Evolutionary conservation across 2,329 filamentous ascomycete species (phyloP).

Genomic region (Gnomoniopsis sp.): DNA sequence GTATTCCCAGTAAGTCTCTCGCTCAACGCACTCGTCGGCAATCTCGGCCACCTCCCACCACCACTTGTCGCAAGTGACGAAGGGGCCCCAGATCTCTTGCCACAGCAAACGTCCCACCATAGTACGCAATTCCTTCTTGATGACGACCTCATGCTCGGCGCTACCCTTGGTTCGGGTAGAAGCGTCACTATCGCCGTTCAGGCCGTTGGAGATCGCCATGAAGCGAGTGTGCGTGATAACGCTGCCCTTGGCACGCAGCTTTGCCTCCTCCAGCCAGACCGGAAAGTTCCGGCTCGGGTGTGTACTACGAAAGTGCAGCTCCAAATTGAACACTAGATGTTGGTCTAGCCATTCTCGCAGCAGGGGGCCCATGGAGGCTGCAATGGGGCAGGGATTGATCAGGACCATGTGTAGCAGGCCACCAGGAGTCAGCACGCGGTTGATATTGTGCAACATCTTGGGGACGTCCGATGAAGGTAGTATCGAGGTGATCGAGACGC

Average conservation of each 20-base stretch:
- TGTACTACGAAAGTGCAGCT: slow-evolving; percentile 55
- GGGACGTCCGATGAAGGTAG: slow-evolving; percentile 56
- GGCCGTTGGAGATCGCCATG: slow-evolving; percentile 35
- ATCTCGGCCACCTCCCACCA: slow-evolving; percentile 61
- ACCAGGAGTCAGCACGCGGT: slow-evolving; percentile 50
- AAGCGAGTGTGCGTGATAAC: slow-evolving; percentile 47
- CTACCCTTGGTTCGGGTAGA: slow-evolving; percentile 11
- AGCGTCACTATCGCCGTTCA: slow-evolving; percentile 14
- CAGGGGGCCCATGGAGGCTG: slow-evolving; percentile 52
- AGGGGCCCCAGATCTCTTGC: slow-evolving; percentile 57
- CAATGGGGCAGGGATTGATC: slow-evolving; percentile 59
- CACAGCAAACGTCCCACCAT: slow-evolving; percentile 55
- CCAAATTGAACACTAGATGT: slow-evolving; percentile 56
- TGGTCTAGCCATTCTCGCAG: slow-evolving; percentile 61
- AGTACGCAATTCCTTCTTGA: slow-evolving; percentile 38
- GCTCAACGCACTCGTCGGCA: slow-evolving; percentile 50
- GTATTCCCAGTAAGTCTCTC: slow-evolving; percentile 58
- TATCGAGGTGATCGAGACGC: slow-evolving; percentile 53
- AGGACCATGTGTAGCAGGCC: slow-evolving; percentile 58
- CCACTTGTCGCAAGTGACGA: slow-evolving; percentile 48
- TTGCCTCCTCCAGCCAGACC: slow-evolving; percentile 54
- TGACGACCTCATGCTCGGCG: slow-evolving; percentile 21
- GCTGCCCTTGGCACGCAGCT: slow-evolving; percentile 46
- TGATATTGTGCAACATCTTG: slow-evolving; percentile 51
- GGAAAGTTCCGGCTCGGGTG: slow-evolving; percentile 58